phyloP scores from a whole-genome alignment of 148 eudicot species.

The Nepenthes gracilis region DNA sequence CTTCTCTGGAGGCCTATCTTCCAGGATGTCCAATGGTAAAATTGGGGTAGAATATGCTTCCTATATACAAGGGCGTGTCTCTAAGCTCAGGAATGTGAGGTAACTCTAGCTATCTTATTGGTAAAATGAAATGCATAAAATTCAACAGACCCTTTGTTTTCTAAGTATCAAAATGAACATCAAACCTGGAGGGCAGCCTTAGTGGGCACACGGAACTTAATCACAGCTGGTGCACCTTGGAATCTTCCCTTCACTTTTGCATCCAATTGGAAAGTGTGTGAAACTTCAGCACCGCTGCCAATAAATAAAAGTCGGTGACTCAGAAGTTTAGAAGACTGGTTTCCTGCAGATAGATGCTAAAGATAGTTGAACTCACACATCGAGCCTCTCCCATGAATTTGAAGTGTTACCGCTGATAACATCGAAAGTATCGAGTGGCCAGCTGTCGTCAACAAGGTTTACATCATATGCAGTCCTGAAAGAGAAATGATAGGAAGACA shows the following conservation, averaged over 20 bases:
- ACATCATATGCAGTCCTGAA: constrained; percentile 90
- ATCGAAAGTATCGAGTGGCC: constrained; percentile 55
- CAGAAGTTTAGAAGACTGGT: not conserved
- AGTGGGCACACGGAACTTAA: constrained; percentile 79
- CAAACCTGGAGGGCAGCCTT: constrained; percentile 78
- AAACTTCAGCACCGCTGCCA: constrained; percentile 59
- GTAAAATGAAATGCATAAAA: too few species aligned
- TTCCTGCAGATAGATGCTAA: not conserved
- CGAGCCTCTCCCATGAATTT: constrained; percentile 85
- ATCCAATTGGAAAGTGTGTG: constrained; percentile 74
- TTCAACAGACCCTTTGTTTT: not conserved
- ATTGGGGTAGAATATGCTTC: constrained; percentile 83
- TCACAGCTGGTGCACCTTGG: constrained; percentile 71
- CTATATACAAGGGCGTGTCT: constrained; percentile 14
- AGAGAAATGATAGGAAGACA: not conserved
- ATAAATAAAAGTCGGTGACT: not conserved
- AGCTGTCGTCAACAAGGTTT: constrained; percentile 63
- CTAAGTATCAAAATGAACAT: constrained; percentile 3
- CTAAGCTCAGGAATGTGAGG: not conserved
- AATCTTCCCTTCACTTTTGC: constrained; percentile 50
- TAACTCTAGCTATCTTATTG: too few species aligned
- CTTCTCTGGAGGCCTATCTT: constrained; percentile 67
- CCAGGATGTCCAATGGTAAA: constrained; percentile 66
- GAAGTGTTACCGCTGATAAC: constrained; percentile 62
- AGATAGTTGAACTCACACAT: constrained; percentile 43